phyloP scores from a whole-genome alignment of 495 filamentous ascomycete genomes.

The Baudoinia panamericana region DNA sequence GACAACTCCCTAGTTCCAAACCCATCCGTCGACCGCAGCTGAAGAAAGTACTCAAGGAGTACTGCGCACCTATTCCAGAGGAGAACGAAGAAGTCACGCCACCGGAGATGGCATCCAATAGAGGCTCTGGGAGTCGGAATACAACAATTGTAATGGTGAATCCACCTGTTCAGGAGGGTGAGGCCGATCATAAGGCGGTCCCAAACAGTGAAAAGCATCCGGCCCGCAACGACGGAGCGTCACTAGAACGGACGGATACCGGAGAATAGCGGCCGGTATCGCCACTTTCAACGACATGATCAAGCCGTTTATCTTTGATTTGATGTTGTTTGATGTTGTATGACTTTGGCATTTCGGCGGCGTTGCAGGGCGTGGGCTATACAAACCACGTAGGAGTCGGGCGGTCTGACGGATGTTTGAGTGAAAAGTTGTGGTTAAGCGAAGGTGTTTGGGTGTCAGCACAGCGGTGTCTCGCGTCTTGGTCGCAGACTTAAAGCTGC shows the following conservation, averaged over 20 bases:
- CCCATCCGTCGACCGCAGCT: constrained; percentile 72
- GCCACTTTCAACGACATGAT: too few relatives aligned
- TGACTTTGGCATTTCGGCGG: too few relatives aligned
- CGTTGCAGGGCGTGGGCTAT: too few relatives aligned
- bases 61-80: constrained; percentile 45
- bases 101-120: not conserved
- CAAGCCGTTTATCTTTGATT: too few relatives aligned
- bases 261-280: too few relatives aligned
- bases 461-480: too few relatives aligned
- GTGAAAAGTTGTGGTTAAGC: not conserved
- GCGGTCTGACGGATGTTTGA: not conserved
- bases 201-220: not conserved
- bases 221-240: not conserved
- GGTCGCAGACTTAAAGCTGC: too few relatives aligned
- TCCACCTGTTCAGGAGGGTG: not conserved
- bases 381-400: not conserved
- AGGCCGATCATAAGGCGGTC: not conserved
- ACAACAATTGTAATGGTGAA: constrained; percentile 13
- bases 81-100: constrained; percentile 25
- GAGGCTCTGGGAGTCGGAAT: constrained; percentile 4
- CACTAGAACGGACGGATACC: not conserved
- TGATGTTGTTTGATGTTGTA: too few relatives aligned
- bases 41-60: constrained; percentile 68
- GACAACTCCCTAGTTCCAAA: constrained; percentile 51
- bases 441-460: constrained; percentile 1